Evolutionary conservation across 1,284 basidiomycete genomes (phyloP), one percentile per base, ranked within the genome.

Genomic region (Ustilago cynodontis): DNA sequence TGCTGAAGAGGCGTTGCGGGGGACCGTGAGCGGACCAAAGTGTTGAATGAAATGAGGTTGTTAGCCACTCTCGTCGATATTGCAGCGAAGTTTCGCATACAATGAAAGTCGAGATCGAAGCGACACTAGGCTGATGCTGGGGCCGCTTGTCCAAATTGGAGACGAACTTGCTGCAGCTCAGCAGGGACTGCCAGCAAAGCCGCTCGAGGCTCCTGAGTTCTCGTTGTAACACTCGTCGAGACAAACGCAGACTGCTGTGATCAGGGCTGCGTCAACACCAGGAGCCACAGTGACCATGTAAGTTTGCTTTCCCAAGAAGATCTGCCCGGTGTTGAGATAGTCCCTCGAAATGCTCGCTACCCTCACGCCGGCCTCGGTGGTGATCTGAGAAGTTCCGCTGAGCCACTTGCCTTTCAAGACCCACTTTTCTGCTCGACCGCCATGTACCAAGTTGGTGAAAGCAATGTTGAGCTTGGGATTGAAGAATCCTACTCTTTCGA

Each of bases 181-280:
- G n/a, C n/a, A n/a, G n/a, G n/a, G n/a, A n/a, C n/a, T n/a, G n/a
- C n/a, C n/a, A n/a, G n/a, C n/a, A n/a, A n/a, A n/a, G n/a, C n/a
- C n/a, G n/a, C n/a, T n/a, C n/a, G n/a, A n/a, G n/a, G n/a, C n/a
- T n/a, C n/a, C n/a, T n/a, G n/a, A n/a, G n/a, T 11, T 22, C 13
- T 61, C 59, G 50, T 53, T 28, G 18, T 54, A 61, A 20, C 20
- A 11, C 77, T 88, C 87, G 67, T 88, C 87, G 62, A 87, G 83
- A 54, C 86, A 86, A 55, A 88, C 86, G 64, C 87, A 87, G 26
- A 87, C 87, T 2, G 87, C 87, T 2, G 87, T 83, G 22, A 88
- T 86, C 31, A 88, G 78, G 5, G 86, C 79, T 3, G 87, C 81
- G 67, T 88, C 88, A 13, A 88, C 87, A 16, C 86, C 86, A 0